Conservation (phyloP, 2,329 filamentous ascomycete genomes). For the Sporothrix euskadiensis region DNA sequence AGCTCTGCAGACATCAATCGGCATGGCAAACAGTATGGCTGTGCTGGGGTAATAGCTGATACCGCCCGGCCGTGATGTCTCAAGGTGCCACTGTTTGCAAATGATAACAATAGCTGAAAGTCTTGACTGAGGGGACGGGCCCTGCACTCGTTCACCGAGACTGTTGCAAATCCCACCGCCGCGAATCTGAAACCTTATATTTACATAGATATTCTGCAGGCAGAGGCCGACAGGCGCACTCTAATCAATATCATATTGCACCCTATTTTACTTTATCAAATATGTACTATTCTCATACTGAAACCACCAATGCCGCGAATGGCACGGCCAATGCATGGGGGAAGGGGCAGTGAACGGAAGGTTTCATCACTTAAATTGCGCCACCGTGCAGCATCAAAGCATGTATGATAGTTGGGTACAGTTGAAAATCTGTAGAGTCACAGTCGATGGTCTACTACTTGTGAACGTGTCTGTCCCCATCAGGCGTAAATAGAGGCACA, state of each 20-base stretch:
- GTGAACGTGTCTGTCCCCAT: not conserved
- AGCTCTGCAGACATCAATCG: not conserved
- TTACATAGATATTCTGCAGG: not conserved
- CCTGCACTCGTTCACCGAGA: not conserved
- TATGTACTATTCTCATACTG: too few species aligned
- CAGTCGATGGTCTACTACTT: not conserved
- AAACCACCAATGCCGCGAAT: too few species aligned
- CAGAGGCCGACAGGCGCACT: not conserved
- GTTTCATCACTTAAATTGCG: not conserved
- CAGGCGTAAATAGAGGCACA: not conserved
- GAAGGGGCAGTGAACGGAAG: not conserved
- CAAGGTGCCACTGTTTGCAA: not conserved
- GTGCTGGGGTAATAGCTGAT: not conserved
- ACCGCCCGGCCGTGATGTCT: not conserved
- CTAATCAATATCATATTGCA: not conserved
- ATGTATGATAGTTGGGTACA: too few species aligned
- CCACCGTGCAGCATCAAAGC: not conserved
- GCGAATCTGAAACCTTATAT: not conserved
- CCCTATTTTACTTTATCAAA: too few species aligned
- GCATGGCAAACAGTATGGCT: not conserved
- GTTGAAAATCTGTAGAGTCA: too few species aligned
- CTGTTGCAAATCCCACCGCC: not conserved
- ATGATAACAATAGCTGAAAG: not conserved
- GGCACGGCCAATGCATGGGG: too few species aligned
- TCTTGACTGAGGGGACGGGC: not conserved